Evolutionary conservation across 2,329 filamentous ascomycete species (phyloP), one percentile per base, ranked within the genome.

Genomic region (Canariomyces notabilis): DNA sequence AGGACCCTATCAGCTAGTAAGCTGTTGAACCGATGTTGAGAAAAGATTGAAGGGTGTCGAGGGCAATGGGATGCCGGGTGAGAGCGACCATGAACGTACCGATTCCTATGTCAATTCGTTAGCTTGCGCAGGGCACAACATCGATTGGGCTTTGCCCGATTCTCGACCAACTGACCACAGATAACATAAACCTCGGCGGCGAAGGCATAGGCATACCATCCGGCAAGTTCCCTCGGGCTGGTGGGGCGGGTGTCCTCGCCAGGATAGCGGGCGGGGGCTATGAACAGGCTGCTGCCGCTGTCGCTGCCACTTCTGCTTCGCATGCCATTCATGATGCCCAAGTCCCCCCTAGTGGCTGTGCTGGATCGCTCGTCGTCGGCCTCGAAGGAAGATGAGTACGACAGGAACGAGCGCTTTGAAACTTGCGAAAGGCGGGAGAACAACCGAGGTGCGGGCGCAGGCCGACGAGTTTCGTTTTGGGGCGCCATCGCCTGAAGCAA

Each of bases 151-250:
- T 23, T 34, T 6, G 22, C 8, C n/a, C 22, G 18, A 29, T 26
- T 9, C 31, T 15, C 6, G 9, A 22, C 4, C 2, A 32, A 71
- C 82, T 63, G 66, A 87, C 90, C 91, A 66, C 93, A 97, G 46
- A 97, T 87, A 14, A 94, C 88, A 65, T 96, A 97, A 44, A 94
- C 91, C 70, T 98, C 93, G 16, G 91, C 89, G 19, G 93, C 93
- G 75, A 95, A 97, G 34, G 87, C 87, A 71, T 97, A 97, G 64
- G 85, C 85, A 68, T 97, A 98, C 87, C 94, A 98, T 58, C 91
- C 93, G 32, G 82, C 74, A 50, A 97, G 77, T 76, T 98, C 93
- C 66, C 86, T 91, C 57, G 71, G 72, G 65, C 87, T 95, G 8
- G 93, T 97, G 45, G 86, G 79, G n/a, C 91, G 78, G 19, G 82